Conservation (phyloP, 371 early-diverging fungal species). For the Mortierella sp. region DNA sequence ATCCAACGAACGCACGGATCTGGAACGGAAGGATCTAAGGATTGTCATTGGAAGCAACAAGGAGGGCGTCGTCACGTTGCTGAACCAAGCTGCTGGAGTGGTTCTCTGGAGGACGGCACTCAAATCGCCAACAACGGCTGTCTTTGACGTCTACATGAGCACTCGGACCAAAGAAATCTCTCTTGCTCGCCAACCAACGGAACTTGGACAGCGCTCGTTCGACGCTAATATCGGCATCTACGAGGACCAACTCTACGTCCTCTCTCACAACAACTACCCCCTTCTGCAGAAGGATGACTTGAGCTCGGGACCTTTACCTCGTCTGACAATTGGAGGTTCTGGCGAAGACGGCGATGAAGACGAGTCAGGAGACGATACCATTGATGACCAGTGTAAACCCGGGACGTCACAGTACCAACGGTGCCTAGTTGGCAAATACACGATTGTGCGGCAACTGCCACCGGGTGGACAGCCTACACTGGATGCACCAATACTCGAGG, state of each 20-base stretch:
- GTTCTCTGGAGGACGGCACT: constrained; percentile 25
- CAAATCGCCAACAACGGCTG: constrained; percentile 34
- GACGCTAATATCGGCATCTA: constrained; percentile 36
- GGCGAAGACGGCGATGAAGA: not conserved
- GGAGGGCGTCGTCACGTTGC: constrained; percentile 22
- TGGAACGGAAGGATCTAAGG: not conserved
- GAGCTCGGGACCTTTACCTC: not conserved
- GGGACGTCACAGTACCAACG: constrained; percentile 26
- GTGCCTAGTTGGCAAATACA: constrained; percentile 25
- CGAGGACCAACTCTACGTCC: constrained; percentile 38
- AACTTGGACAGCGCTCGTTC: not conserved
- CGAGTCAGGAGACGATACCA: not conserved
- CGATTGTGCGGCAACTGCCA: not conserved
- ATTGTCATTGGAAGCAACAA: constrained; percentile 36
- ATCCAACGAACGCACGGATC: constrained; percentile 14
- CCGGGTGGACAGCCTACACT: not conserved
- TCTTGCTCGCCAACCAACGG: constrained; percentile 25
- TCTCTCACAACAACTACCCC: constrained; percentile 40
- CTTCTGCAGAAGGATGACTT: constrained; percentile 9
- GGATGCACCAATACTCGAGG: not conserved
- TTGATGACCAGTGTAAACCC: constrained; percentile 5
- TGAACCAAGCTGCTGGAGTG: not conserved
- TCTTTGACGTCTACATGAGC: constrained; percentile 36
- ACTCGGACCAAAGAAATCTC: not conserved
- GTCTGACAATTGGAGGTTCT: constrained; percentile 27